phyloP scores from a whole-genome alignment of 257 asterid genomes.

The Solanum corneliomulleri region DNA sequence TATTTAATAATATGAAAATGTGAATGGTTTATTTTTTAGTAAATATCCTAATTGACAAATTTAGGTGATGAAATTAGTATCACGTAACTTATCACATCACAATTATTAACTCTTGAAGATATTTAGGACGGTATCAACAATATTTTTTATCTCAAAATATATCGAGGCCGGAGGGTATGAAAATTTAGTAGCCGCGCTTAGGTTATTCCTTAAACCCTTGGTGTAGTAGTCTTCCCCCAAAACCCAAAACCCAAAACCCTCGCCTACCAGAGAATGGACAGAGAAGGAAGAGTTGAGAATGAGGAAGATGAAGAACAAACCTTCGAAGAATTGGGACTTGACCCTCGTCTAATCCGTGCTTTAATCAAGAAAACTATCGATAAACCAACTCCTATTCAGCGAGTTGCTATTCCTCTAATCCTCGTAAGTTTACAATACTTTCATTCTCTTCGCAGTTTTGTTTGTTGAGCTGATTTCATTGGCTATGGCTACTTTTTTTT shows the following conservation, averaged over 20 bases:
- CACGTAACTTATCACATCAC: too few species aligned
- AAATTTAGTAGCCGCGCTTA: too few species aligned
- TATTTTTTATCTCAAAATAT: too few species aligned
- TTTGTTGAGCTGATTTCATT: background rate
- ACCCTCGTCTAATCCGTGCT: slow-evolving; percentile 73
- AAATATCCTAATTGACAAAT: background rate
- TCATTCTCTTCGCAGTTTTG: background rate
- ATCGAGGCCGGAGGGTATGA: too few species aligned
- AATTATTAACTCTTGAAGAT: rapidly evolving
- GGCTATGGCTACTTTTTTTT: background rate
- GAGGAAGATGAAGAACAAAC: slow-evolving; percentile 26
- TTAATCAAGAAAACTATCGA: slow-evolving; percentile 51
- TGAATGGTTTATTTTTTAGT: too few species aligned
- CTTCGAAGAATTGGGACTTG: slow-evolving; percentile 79
- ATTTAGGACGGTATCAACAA: too few species aligned
- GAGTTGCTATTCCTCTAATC: slow-evolving; percentile 71
- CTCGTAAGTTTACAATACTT: slow-evolving; percentile 24
- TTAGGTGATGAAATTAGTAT: rapidly evolving
- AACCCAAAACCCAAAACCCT: background rate
- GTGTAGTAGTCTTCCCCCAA: too few species aligned
- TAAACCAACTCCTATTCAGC: slow-evolving; percentile 82
- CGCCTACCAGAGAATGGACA: background rate
- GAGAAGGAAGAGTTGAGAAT: slow-evolving; percentile 1
- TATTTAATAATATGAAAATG: too few species aligned
- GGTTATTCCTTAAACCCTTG: too few species aligned